These are phyloP conservation scores for Cymbidium sinense DNA, from an alignment of 106 monocot species.

Conservation along the genomic window DNA sequence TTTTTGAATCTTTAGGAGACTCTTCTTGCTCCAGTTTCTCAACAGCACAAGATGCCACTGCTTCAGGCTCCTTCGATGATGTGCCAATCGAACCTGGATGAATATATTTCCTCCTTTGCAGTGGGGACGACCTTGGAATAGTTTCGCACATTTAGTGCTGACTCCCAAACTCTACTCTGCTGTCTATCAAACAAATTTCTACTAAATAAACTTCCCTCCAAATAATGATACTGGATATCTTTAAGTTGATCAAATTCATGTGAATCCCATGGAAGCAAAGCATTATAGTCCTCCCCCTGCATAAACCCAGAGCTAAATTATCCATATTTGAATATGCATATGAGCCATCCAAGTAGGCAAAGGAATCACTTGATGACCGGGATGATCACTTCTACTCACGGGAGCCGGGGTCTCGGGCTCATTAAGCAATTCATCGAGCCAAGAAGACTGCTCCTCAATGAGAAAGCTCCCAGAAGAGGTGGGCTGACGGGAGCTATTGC, in stretches of 20 bases:
- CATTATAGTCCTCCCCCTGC: constrained; percentile 7
- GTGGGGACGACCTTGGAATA: constrained; percentile 13
- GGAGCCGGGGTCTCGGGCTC: constrained; percentile 78
- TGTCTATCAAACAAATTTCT: constrained; percentile 17
- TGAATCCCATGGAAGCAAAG: constrained; percentile 26
- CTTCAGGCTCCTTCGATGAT: constrained; percentile 20
- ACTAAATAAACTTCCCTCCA: constrained; percentile 19
- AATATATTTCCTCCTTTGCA: constrained; percentile 22
- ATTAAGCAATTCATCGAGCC: constrained; percentile 88
- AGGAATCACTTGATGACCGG: constrained; percentile 92
- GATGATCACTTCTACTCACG: constrained; percentile 43
- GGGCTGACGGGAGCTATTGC: constrained; percentile 43
- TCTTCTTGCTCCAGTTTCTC: constrained; percentile 33
- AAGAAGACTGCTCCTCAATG: constrained; percentile 87
- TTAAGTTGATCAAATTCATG: constrained; percentile 26
- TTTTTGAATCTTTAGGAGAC: constrained; percentile 18
- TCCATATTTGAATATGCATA: constrained; percentile 26
- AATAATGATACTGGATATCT: constrained; percentile 21
- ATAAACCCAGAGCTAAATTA: constrained; percentile 24
- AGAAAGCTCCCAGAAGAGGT: constrained; percentile 83
- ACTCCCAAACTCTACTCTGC: constrained; percentile 40
- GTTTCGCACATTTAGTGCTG: constrained; percentile 15
- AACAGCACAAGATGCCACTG: not conserved
- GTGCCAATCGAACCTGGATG: constrained; percentile 15
- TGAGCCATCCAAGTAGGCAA: constrained; percentile 54